Evolutionary conservation across 352 stramenopile species (phyloP).

Genomic region (Globisporangium nunn): DNA sequence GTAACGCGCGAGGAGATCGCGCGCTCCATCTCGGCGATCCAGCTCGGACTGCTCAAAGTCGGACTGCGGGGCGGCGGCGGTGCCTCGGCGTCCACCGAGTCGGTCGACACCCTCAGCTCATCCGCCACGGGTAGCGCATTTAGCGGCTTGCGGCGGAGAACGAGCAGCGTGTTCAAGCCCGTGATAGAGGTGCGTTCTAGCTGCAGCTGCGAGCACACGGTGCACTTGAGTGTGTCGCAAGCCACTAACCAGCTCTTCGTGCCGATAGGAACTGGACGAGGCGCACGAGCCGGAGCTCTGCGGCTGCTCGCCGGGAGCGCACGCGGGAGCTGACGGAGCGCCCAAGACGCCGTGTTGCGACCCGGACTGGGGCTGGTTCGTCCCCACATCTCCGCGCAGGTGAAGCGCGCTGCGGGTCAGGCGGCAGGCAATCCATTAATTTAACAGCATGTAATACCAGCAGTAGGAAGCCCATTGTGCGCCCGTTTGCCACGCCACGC

Average conservation of each 20-base stretch:
- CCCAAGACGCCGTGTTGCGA: conserved; percentile 30
- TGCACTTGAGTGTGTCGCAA: background rate
- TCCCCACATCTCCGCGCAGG: conserved; percentile 26
- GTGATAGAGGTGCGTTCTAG: conserved; percentile 19
- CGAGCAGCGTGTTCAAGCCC: conserved; percentile 37
- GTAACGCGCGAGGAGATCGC: conserved; percentile 39
- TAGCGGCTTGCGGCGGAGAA: conserved; percentile 22
- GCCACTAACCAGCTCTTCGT: background rate
- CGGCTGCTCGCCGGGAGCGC: conserved; percentile 9
- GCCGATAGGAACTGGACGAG: background rate
- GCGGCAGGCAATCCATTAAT: background rate
- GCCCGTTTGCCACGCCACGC: no score
- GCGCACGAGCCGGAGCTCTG: conserved; percentile 14
- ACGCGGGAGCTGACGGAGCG: conserved; percentile 12
- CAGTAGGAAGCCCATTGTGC: background rate
- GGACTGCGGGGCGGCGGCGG: conserved; percentile 10
- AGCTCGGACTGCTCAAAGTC: conserved; percentile 33
- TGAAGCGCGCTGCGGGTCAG: background rate
- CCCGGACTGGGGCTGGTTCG: conserved; percentile 66
- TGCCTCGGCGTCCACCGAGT: conserved; percentile 10
- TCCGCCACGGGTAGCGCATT: conserved; percentile 16
- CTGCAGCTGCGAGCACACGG: background rate
- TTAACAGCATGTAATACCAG: conserved; percentile 1
- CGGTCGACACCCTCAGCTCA: conserved; percentile 27
- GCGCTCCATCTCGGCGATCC: conserved; percentile 37